Evolutionary conservation across 78 protist species (phyloP), one percentile per base, ranked within the genome.

Genomic region (Dictyostelium discoideum): DNA sequence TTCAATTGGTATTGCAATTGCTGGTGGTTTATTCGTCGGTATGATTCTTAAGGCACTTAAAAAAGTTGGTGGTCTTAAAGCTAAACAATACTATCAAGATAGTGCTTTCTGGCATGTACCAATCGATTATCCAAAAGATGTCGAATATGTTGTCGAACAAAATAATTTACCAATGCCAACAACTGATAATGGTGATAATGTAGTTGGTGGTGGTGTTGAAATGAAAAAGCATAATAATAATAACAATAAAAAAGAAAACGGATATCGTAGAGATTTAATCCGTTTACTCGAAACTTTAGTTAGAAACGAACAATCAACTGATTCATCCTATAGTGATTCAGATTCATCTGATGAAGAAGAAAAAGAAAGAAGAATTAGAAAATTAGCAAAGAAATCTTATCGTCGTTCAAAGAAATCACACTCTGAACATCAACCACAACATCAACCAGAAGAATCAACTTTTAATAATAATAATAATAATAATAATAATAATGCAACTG

Each of bases 31-130:
- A 22, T 40, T 94, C 65, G 50, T 85, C 57, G 97, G 97, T 87
- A 3, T 54, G 2, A 20, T 76, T 24, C 18, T 92, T 16, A 85
- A 57, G 65, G 39, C 57, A 8, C 63, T 85, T 42, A 57, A 67
- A 11, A 76, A 80, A 20, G 78, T 92, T 57, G 92, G 92, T 77
- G 44, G 67, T 18, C 48, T 92, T 22, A 65, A 24, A 18, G 57
- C 78, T 9, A 88, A 86, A 4, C 87, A 93, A 76, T 86, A 93
- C 74, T 93, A 54, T 40, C 60, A 77, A n/a, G 96, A 93, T 86
- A n/a, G 22, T 22, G 92, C 93, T 8, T 93, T 93, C 84, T 93
- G 96, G 96, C 87, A 77, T 63, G 96, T 93, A 13, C 85, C 96
- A 26, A 20, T 65, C 29, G 96, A 93, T 63, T 93, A 93, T 82